Evolutionary conservation across 768 basidiomycete genomes (phyloP), one percentile per base, ranked within the genome.

Genomic region (Macrolepiota fuliginosa): DNA sequence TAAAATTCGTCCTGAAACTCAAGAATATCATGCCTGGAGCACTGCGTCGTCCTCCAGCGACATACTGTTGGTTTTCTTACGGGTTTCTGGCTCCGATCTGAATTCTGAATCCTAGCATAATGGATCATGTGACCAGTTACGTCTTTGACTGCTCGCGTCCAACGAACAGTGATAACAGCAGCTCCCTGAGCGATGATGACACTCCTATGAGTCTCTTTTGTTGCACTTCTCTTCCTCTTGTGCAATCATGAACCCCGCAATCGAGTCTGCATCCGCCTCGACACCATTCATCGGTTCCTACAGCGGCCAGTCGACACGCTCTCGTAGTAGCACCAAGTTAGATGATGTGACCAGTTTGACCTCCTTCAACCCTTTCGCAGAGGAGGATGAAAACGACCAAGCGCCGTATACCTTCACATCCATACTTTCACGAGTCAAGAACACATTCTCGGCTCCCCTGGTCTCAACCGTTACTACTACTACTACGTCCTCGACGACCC

Each of bases 321-420:
- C 88, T 12, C 81, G 86, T 65, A 86, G 84, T 72, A 86, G 81
- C 71, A 81, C 82, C 35, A 87, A 81, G 67, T 72, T 88, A 54
- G 79, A 81, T 68, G 91, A 91, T 78, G 81, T 88, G 47, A 81
- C 83, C 49, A 85, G 86, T 69, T 76, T 95, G 60, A 95, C 94
- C 29, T 91, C 91, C 54, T 93, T 90, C 80, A 94, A 94, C 71
- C 92, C 92, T 5, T 95, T 94, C 77, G 86, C 90, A n/a, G 91
- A 93, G 70, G 94, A 95, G 71, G 92, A 94, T 70, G 93, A 94
- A 73, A 85, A 92, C 70, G 92, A 94, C 65, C 89, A 91, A 67
- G 89, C 91, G 7, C 93, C 91, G 15, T 93, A 92, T 71, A 88
- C 91, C 6, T 79, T 94, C 58, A 86, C 91, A 0, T 91, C 90